These are phyloP conservation scores for Globisporangium viniferum DNA, from an alignment of 352 stramenopile genomes.

Conservation along the genomic window DNA sequence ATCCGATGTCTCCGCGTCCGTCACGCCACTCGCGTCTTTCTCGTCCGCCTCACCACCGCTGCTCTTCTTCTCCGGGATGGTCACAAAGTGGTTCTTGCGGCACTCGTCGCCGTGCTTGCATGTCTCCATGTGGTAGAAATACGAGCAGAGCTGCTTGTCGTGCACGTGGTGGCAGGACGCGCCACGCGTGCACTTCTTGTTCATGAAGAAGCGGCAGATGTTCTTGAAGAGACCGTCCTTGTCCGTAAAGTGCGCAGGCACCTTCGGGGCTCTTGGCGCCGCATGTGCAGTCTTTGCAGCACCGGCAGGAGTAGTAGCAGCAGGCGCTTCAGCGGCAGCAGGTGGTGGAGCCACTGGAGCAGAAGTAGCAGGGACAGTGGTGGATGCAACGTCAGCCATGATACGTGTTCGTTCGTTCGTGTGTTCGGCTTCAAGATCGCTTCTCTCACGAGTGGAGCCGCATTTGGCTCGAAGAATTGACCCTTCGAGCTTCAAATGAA, in stretches of 20 bases:
- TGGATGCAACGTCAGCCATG: neutral
- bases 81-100: constrained; percentile 57
- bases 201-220: too few species aligned
- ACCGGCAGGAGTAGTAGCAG: neutral
- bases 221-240: constrained; percentile 55
- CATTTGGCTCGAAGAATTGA: neutral
- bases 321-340: neutral
- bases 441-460: neutral
- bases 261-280: constrained; percentile 4
- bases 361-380: neutral
- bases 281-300: too few species aligned
- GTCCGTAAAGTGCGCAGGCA: constrained; percentile 42
- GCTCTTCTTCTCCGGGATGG: constrained; percentile 5
- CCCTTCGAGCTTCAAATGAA: neutral
- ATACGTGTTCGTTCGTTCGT: neutral
- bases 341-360: neutral
- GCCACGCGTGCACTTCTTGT: constrained; percentile 30
- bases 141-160: constrained; percentile 44
- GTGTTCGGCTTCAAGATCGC: neutral
- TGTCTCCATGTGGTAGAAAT: constrained; percentile 42
- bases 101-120: constrained; percentile 62
- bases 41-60: neutral
- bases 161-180: constrained; percentile 46
- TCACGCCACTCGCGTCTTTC: neutral
- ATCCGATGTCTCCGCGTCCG: constrained; percentile 1